Conservation (phyloP, 2,329 filamentous ascomycete species). For the Calonectria naviculata region DNA sequence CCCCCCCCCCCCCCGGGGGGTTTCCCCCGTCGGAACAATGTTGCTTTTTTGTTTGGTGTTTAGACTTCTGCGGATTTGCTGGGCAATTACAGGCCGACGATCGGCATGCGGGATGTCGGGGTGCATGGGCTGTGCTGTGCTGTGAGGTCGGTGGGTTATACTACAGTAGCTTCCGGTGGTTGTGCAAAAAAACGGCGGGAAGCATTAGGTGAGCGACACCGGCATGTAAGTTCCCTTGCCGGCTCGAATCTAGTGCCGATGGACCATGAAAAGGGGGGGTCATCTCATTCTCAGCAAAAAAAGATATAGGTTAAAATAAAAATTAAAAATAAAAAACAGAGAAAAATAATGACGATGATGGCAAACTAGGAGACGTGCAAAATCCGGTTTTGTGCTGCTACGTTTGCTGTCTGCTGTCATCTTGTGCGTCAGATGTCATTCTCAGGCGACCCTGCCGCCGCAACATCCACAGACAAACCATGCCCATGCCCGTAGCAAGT, state of each 20-base stretch:
- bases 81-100: background rate
- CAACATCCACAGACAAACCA: background rate
- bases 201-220: background rate
- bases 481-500: background rate
- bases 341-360: too few species aligned
- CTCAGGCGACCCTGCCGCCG: conserved; percentile 6
- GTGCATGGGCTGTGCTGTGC: background rate
- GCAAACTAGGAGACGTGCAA: too few species aligned
- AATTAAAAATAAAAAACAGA: background rate
- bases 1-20: too few species aligned
- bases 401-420: background rate
- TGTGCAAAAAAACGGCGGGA: background rate
- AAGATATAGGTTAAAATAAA: background rate
- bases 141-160: background rate
- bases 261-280: background rate
- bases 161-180: background rate
- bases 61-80: background rate
- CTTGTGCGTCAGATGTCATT: background rate
- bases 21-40: background rate
- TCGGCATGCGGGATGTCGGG: background rate
- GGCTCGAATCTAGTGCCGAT: background rate
- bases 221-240: background rate
- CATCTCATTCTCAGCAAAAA: background rate
- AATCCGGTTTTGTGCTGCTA: background rate
- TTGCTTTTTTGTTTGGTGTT: background rate